Conservation (phyloP, 2,329 filamentous ascomycete genomes). For the Aspergillus versicolor region DNA sequence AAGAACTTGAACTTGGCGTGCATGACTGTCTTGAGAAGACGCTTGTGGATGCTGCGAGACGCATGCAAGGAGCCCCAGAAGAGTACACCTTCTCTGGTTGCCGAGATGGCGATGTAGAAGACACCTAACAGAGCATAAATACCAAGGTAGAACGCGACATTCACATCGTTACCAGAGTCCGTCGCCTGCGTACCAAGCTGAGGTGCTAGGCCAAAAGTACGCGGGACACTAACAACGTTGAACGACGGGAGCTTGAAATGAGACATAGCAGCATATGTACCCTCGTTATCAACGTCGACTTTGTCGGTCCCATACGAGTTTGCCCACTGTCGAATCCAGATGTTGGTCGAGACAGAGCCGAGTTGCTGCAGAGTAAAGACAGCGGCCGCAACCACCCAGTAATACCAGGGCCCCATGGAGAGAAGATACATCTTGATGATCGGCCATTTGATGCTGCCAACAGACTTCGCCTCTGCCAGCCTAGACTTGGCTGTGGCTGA, state of each 20-base stretch:
- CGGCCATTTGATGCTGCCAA: constrained; percentile 81
- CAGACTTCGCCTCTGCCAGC: constrained; percentile 73
- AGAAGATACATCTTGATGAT: constrained; percentile 82
- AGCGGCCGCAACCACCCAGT: constrained; percentile 74
- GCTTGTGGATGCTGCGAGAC: constrained; percentile 78
- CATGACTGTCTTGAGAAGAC: constrained; percentile 74
- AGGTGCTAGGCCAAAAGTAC: constrained; percentile 31
- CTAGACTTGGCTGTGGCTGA: constrained; percentile 48
- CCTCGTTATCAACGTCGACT: constrained; percentile 30
- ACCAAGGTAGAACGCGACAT: constrained; percentile 78
- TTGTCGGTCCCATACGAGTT: constrained; percentile 71
- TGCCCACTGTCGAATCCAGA: constrained; percentile 95
- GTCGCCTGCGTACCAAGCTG: constrained; percentile 27
- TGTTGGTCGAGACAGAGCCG: constrained; percentile 79
- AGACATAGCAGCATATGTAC: constrained; percentile 42
- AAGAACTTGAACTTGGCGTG: constrained; percentile 97
- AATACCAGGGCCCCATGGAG: constrained; percentile 96
- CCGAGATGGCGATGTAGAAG: constrained; percentile 74
- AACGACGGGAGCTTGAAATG: constrained; percentile 39
- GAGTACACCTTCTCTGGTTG: constrained; percentile 80
- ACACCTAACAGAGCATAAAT: constrained; percentile 80
- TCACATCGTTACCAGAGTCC: constrained; percentile 53
- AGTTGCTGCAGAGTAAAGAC: constrained; percentile 83
- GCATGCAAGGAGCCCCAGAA: constrained; percentile 90
- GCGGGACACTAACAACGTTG: constrained; percentile 36